A percentile compares a stretch with the other conserved stretches of the same genome.
Conservation (phyloP, 1,284 basidiomycete genomes). For the Trichosporon sp. region DNA sequence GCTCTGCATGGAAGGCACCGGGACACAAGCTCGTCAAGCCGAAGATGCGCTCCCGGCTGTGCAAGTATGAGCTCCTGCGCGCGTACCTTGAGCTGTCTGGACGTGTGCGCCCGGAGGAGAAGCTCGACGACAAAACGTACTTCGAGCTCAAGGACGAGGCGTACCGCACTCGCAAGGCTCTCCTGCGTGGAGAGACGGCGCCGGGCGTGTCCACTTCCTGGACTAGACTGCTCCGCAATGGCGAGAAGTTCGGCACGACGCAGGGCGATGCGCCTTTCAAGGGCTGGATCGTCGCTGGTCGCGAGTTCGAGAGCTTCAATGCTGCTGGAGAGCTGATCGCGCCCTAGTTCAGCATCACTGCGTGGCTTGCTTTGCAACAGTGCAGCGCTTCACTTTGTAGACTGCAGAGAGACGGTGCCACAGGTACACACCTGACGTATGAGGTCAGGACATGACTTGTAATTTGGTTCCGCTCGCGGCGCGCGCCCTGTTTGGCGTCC, state of each 20-base stretch:
- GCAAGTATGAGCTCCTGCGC: constrained; percentile 49
- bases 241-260: constrained; percentile 10
- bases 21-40: constrained; percentile 24
- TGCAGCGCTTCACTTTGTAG: no score
- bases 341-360: not conserved
- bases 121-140: constrained; percentile 37
- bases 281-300: constrained; percentile 60
- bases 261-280: constrained; percentile 49
- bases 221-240: constrained; percentile 2
- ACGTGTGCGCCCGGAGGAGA: not conserved
- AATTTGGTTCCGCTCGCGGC: not conserved
- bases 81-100: constrained; percentile 40
- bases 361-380: no score
- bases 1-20: constrained; percentile 32
- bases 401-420: not conserved
- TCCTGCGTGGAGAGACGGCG: constrained; percentile 48
- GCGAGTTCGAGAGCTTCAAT: constrained; percentile 54
- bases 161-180: constrained; percentile 54
- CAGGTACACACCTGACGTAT: not conserved
- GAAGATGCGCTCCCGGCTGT: constrained; percentile 26
- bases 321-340: not conserved
- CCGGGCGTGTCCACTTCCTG: constrained; percentile 1
- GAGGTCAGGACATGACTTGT: not conserved
- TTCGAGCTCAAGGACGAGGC: constrained; percentile 45
- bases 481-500: not conserved